Percentiles rank a stretch among this genome's conserved stretches.
Evolutionary conservation across 1,284 basidiomycete genomes (phyloP).

Genomic region (Cryptococcus sp.): DNA sequence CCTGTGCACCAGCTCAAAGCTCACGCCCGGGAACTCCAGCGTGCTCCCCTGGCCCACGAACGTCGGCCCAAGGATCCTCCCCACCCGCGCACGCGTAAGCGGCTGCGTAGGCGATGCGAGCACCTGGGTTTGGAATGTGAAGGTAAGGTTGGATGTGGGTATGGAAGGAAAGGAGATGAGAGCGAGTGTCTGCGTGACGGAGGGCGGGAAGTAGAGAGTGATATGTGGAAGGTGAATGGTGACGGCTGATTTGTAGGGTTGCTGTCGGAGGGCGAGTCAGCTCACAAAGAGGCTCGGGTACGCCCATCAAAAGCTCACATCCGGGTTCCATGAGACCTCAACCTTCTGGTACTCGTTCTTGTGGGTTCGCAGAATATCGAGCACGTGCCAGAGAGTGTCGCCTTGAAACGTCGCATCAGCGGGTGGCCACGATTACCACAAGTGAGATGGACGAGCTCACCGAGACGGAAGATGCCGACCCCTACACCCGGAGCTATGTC

Average conservation of each 20-base stretch:
- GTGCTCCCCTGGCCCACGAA: slow-evolving; percentile 54
- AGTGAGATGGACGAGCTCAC: slow-evolving; percentile 47
- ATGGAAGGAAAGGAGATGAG: slow-evolving; percentile 64
- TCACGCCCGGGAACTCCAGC: slow-evolving; percentile 65
- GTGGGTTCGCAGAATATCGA: slow-evolving; percentile 61
- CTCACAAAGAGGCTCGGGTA: neutral
- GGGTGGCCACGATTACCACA: neutral
- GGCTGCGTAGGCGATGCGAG: slow-evolving; percentile 58
- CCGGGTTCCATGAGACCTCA: slow-evolving; percentile 76
- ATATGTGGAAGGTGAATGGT: slow-evolving; percentile 60
- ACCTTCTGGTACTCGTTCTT: slow-evolving; percentile 65
- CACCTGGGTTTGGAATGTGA: slow-evolving; percentile 66
- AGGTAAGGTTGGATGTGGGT: slow-evolving; percentile 49
- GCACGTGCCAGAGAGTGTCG: slow-evolving; percentile 72
- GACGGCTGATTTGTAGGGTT: slow-evolving; percentile 63
- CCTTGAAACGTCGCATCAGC: slow-evolving; percentile 52
- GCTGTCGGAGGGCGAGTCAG: slow-evolving; percentile 12
- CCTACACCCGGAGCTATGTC: slow-evolving; percentile 73
- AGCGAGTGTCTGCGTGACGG: slow-evolving; percentile 68
- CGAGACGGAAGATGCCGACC: slow-evolving; percentile 72
- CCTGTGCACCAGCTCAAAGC: slow-evolving; percentile 70
- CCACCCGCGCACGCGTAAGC: slow-evolving; percentile 64
- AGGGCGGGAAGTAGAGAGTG: slow-evolving; percentile 14
- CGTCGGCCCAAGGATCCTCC: slow-evolving; percentile 75
- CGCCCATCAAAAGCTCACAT: slow-evolving; percentile 50